Conservation (phyloP, 306 rosid genomes). For the Arachis hypogaea region DNA sequence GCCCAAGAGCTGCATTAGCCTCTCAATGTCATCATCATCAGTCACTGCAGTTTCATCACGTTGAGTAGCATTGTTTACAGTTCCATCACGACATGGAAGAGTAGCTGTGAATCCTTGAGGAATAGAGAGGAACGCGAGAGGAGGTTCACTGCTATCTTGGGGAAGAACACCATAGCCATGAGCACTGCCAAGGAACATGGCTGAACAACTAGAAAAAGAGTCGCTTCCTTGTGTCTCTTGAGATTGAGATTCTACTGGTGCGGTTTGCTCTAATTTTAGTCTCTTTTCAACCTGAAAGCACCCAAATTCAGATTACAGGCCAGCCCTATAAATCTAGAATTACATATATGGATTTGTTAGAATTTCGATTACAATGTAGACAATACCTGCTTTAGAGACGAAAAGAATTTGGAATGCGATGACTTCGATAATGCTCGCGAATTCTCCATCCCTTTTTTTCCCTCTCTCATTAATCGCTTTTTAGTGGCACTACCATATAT, state of each 20-base stretch:
- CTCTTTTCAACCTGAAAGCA: slow-evolving; percentile 75
- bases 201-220: slow-evolving; percentile 50
- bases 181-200: slow-evolving; percentile 48
- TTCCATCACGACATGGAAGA: slow-evolving; percentile 13
- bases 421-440: slow-evolving; percentile 43
- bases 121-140: slow-evolving; percentile 63
- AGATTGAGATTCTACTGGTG: slow-evolving; percentile 25
- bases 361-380: not conserved
- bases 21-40: slow-evolving; percentile 62
- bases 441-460: slow-evolving; percentile 6
- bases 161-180: slow-evolving; percentile 16
- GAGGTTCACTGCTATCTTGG: slow-evolving; percentile 61
- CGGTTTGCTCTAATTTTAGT: slow-evolving; percentile 58
- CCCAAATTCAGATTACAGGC: not conserved
- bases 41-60: not conserved
- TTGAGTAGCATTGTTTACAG: slow-evolving; percentile 29
- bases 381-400: slow-evolving; percentile 71
- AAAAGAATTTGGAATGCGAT: slow-evolving; percentile 74
- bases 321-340: too few relatives aligned
- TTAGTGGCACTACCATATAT: too few relatives aligned
- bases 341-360: not conserved
- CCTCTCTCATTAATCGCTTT: too few relatives aligned
- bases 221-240: slow-evolving; percentile 41
- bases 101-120: slow-evolving; percentile 49
- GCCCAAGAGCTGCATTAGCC: slow-evolving; percentile 62